These are phyloP conservation scores for Chlamydomonas sp. DNA, from an alignment of 139 green algal genomes.

Conservation along the genomic window DNA sequence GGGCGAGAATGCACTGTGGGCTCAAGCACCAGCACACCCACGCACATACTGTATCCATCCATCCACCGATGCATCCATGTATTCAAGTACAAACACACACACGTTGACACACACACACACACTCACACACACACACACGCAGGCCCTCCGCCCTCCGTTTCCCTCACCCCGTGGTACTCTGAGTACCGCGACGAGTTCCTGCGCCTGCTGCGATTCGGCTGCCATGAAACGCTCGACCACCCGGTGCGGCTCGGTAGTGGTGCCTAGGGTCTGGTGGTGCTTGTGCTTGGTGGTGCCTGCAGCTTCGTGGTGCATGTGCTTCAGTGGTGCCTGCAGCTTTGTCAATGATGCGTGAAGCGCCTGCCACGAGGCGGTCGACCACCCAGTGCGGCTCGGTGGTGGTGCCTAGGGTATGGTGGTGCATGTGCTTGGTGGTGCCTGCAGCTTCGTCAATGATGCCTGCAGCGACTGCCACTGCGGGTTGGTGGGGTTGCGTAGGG, in stretches of 20 bases:
- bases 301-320: too few species aligned
- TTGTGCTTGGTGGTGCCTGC: too few species aligned
- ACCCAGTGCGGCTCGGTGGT: too few species aligned
- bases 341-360: too few species aligned
- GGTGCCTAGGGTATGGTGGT: too few species aligned
- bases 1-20: background rate
- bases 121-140: background rate
- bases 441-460: too few species aligned
- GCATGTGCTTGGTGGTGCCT: too few species aligned
- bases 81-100: background rate
- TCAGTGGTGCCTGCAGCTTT: background rate
- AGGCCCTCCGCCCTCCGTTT: background rate
- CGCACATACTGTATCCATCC: too few species aligned
- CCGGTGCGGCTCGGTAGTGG: slow-evolving; percentile 65
- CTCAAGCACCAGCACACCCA: background rate
- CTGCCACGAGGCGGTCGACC: slow-evolving; percentile 24
- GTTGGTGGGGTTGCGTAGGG: too few species aligned
- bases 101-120: background rate
- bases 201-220: slow-evolving; percentile 66
- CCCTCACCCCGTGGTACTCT: slow-evolving; percentile 67
- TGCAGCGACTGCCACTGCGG: slow-evolving; percentile 67
- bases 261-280: too few species aligned
- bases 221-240: slow-evolving; percentile 81
- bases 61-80: background rate
- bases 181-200: slow-evolving; percentile 68